Conservation (phyloP, 2,329 filamentous ascomycete genomes). For the Nigrospora oryzae region DNA sequence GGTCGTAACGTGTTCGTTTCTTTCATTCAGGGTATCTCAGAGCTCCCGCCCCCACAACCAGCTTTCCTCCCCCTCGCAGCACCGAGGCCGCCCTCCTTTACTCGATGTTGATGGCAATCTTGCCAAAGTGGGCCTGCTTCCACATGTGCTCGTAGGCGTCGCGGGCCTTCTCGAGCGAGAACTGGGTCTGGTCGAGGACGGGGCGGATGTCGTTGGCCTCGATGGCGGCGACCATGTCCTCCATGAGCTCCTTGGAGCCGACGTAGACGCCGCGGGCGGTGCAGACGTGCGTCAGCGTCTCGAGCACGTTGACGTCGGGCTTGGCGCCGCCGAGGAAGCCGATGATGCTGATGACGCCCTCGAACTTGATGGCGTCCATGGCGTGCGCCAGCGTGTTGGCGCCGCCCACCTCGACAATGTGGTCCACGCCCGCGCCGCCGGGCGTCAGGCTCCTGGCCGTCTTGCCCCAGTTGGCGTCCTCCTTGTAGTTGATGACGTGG, state of each 20-base stretch:
- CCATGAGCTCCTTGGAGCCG: constrained; percentile 28
- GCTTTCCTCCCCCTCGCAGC: too few relatives aligned
- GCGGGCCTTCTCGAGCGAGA: constrained; percentile 25
- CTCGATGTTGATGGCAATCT: constrained; percentile 40
- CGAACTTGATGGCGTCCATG: constrained; percentile 33
- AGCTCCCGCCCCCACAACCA: too few relatives aligned
- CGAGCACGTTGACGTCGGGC: constrained; percentile 42
- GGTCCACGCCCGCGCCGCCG: constrained; percentile 34
- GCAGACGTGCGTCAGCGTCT: constrained; percentile 30
- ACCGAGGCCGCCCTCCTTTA: constrained; percentile 9
- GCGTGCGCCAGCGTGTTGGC: constrained; percentile 33
- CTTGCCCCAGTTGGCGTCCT: constrained; percentile 34
- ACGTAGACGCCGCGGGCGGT: constrained; percentile 31
- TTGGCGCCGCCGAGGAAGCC: constrained; percentile 33
- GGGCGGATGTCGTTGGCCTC: constrained; percentile 33
- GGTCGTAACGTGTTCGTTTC: too few relatives aligned
- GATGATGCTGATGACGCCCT: constrained; percentile 35
- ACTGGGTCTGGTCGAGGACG: constrained; percentile 27
- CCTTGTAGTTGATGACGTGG: constrained; percentile 41
- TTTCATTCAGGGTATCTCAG: too few relatives aligned
- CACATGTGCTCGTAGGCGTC: constrained; percentile 46
- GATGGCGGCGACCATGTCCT: constrained; percentile 33
- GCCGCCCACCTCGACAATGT: constrained; percentile 40
- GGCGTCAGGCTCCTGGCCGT: constrained; percentile 31
- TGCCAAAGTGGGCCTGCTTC: constrained; percentile 47